These are phyloP conservation scores for Phytophthora agathidicida DNA, from an alignment of 352 stramenopile genomes.

Conservation along the genomic window DNA sequence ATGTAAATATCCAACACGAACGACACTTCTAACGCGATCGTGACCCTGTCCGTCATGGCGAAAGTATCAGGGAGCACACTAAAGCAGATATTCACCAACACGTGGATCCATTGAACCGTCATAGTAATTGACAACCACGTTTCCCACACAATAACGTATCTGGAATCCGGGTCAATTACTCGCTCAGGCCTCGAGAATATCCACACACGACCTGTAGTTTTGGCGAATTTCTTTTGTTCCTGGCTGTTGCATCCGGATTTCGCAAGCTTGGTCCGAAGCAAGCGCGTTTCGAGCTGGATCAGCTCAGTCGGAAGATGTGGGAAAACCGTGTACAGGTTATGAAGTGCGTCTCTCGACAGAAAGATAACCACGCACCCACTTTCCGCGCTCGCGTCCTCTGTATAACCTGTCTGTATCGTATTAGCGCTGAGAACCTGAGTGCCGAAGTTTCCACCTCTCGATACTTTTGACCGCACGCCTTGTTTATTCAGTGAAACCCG, in stretches of 20 bases:
- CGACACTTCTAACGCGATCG: constrained; percentile 37
- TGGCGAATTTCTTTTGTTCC: neutral
- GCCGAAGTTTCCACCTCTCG: constrained; percentile 51
- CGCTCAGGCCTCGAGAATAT: constrained; percentile 2
- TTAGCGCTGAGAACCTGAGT: constrained; percentile 32
- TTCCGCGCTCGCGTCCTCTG: constrained; percentile 42
- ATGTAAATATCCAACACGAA: constrained; percentile 60
- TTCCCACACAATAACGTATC: constrained; percentile 36
- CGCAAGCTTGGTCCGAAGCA: constrained; percentile 47
- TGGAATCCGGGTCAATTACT: constrained; percentile 43
- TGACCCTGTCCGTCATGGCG: constrained; percentile 13
- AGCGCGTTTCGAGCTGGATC: constrained; percentile 44
- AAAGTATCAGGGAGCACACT: constrained; percentile 3
- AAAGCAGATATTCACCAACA: constrained; percentile 52
- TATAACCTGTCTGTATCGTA: constrained; percentile 37
- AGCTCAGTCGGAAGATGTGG: constrained; percentile 43
- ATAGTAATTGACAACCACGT: constrained; percentile 35
- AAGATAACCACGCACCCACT: constrained; percentile 58
- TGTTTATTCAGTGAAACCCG: constrained; percentile 27
- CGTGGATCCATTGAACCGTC: constrained; percentile 40
- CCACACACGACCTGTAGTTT: neutral
- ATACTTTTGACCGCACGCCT: constrained; percentile 23
- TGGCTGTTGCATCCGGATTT: constrained; percentile 17
- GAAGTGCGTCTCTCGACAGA: constrained; percentile 43
- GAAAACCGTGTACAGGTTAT: constrained; percentile 47